phyloP scores from a whole-genome alignment of 345 rosid genomes.

The Eutrema yunnanense region DNA sequence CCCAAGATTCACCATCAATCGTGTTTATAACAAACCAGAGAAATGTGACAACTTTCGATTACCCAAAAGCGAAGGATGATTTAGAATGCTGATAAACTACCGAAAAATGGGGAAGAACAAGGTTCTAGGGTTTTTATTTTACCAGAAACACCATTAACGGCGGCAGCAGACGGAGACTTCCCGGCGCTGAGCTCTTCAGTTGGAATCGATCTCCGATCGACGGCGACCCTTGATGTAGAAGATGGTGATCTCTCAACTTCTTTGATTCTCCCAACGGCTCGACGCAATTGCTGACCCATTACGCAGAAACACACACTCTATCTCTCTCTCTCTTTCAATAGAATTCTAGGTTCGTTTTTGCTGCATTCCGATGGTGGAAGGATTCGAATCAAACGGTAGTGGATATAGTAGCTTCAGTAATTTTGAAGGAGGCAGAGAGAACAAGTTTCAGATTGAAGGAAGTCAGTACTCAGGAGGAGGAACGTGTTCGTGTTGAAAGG shows the following conservation, averaged over 20 bases:
- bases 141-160: constrained; percentile 35
- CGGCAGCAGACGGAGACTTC: constrained; percentile 18
- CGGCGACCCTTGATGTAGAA: constrained; percentile 29
- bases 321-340: not conserved
- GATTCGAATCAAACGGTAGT: not conserved
- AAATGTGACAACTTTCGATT: constrained; percentile 14
- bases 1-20: not conserved
- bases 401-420: not conserved
- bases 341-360: not conserved
- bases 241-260: constrained; percentile 39
- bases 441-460: not conserved
- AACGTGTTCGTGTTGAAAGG: constrained; percentile 18
- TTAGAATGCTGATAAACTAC: not conserved
- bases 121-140: constrained; percentile 11
- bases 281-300: constrained; percentile 99
- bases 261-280: constrained; percentile 75
- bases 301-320: not conserved
- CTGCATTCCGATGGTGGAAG: not conserved
- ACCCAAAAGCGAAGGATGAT: not conserved
- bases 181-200: constrained; percentile 30
- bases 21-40: not conserved
- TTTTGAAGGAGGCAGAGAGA: constrained; percentile 2
- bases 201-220: constrained; percentile 32
- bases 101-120: not conserved
- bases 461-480: too few relatives aligned